phyloP scores from a whole-genome alignment of 495 filamentous ascomycete genomes.

The Trichoderma parareesei region DNA sequence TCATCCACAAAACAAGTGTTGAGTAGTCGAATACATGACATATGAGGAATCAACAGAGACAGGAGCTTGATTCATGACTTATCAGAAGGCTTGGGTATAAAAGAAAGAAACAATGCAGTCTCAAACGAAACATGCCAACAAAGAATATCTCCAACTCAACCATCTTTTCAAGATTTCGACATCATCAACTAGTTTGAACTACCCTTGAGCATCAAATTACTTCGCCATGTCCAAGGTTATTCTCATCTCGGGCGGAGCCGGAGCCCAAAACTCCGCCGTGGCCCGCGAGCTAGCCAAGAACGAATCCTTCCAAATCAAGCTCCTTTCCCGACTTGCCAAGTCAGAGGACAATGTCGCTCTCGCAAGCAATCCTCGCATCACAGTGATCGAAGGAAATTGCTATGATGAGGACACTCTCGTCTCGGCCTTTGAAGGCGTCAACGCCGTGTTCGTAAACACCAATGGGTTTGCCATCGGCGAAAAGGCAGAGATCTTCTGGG shows the following conservation, averaged over 20 bases:
- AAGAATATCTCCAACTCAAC: background rate
- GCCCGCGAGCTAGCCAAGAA: slow-evolving; percentile 9
- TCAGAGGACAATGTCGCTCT: slow-evolving; percentile 4
- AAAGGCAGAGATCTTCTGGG: slow-evolving; percentile 37
- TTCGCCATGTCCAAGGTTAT: slow-evolving; percentile 5
- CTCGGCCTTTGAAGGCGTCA: slow-evolving; percentile 24
- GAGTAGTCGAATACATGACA: no score
- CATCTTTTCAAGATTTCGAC: background rate
- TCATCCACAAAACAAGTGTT: no score
- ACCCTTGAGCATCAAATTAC: background rate
- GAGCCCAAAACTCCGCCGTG: slow-evolving; percentile 9
- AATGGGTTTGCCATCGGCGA: slow-evolving; percentile 37
- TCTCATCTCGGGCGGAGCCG: slow-evolving; percentile 10
- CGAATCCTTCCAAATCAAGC: background rate
- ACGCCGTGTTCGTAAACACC: slow-evolving; percentile 33
- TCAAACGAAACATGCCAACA: no score
- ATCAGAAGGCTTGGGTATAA: no score
- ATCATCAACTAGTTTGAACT: background rate
- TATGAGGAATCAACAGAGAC: no score
- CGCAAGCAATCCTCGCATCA: slow-evolving; percentile 24
- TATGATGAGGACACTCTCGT: slow-evolving; percentile 29
- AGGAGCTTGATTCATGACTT: no score
- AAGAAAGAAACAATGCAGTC: no score
- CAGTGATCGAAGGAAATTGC: slow-evolving; percentile 27
- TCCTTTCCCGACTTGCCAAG: slow-evolving; percentile 6